phyloP scores from a whole-genome alignment of 768 basidiomycete species.

The Hysterangium stoloniferum region DNA sequence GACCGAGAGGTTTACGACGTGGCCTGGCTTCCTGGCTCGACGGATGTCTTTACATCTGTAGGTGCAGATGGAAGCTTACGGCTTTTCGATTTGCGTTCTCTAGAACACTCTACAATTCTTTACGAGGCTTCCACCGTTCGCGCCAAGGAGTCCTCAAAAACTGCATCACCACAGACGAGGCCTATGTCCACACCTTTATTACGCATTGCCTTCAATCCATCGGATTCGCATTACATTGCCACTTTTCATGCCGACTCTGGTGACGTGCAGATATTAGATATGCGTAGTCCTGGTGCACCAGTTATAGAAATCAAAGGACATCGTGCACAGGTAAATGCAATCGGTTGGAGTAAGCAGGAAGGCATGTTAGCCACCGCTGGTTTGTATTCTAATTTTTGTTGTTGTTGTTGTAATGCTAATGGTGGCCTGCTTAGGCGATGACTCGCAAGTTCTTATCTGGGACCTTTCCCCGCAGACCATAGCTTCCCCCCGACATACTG shows the following conservation, averaged over 20 bases:
- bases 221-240: slow-evolving; percentile 91
- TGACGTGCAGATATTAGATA: slow-evolving; percentile 90
- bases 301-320: slow-evolving; percentile 89
- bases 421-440: slow-evolving; percentile 55
- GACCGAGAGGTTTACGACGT: slow-evolving; percentile 96
- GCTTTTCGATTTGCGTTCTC: slow-evolving; percentile 90
- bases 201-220: slow-evolving; percentile 85
- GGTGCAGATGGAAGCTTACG: slow-evolving; percentile 95
- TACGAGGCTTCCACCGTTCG: slow-evolving; percentile 55
- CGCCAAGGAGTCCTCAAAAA: slow-evolving; percentile 22
- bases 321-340: slow-evolving; percentile 70
- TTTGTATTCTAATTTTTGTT: slow-evolving; percentile 27
- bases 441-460: slow-evolving; percentile 91
- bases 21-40: slow-evolving; percentile 94
- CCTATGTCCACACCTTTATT: slow-evolving; percentile 76
- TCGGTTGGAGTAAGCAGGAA: slow-evolving; percentile 86
- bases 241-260: slow-evolving; percentile 90
- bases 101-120: slow-evolving; percentile 97
- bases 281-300: slow-evolving; percentile 92
- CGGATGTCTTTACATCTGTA: slow-evolving; percentile 96
- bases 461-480: slow-evolving; percentile 48
- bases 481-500: slow-evolving; percentile 1
- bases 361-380: slow-evolving; percentile 85
- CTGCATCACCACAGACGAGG: slow-evolving; percentile 71
- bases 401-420: slow-evolving; percentile 8